phyloP scores from a whole-genome alignment of 306 rosid genomes.

The Rubus parviflorus region DNA sequence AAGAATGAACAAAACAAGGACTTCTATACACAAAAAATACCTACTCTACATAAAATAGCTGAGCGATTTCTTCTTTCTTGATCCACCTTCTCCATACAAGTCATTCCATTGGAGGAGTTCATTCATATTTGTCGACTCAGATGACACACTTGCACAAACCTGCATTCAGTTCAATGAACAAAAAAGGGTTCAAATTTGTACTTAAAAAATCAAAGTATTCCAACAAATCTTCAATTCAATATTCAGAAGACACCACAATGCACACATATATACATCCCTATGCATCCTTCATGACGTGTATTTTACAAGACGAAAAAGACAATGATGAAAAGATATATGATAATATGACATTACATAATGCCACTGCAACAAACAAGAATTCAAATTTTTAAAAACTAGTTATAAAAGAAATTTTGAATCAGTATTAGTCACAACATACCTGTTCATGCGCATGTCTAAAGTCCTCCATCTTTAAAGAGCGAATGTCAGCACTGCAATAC shows the following conservation, averaged over 20 bases:
- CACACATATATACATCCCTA: neutral
- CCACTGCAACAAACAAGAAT: neutral
- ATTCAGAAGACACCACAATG: neutral
- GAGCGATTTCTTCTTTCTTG: conserved; percentile 69
- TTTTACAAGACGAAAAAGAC: neutral
- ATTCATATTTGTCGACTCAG: conserved; percentile 81
- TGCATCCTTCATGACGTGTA: neutral
- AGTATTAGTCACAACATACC: conserved; percentile 34
- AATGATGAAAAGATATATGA: neutral
- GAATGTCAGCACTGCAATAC: conserved; percentile 66
- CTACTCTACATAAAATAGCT: conserved; percentile 89
- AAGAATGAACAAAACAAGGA: conserved; percentile 41
- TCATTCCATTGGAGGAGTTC: conserved; percentile 94
- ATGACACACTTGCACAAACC: conserved; percentile 95
- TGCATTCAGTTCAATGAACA: conserved; percentile 23
- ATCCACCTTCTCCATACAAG: conserved; percentile 94
- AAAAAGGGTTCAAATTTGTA: neutral
- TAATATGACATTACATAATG: neutral
- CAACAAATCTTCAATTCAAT: neutral
- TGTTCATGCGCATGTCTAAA: conserved; percentile 84
- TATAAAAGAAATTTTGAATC: neutral
- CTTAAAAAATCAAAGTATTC: neutral
- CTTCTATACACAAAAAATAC: conserved; percentile 51
- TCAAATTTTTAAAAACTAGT: neutral
- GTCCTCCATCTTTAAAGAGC: conserved; percentile 80